Evolutionary conservation across 768 basidiomycete species (phyloP).

Genomic region (Leccinum uliginosum): DNA sequence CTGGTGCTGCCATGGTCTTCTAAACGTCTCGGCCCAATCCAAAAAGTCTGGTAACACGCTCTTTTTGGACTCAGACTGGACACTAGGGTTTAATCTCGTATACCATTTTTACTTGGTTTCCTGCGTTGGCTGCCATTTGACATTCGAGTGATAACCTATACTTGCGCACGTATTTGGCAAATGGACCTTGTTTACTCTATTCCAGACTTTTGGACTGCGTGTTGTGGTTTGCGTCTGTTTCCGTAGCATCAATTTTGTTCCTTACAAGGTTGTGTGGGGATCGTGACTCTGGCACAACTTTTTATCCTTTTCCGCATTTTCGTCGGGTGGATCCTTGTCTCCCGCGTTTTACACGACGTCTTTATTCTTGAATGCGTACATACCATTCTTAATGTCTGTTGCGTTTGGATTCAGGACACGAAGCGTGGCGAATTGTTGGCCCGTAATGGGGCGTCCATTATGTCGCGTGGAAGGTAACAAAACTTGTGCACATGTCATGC

Average conservation of each 20-base stretch:
- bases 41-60: neutral
- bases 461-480: neutral
- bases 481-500: neutral
- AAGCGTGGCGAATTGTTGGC: neutral
- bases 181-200: neutral
- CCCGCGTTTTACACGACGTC: constrained; percentile 2
- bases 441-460: too few species aligned
- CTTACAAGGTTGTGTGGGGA: neutral
- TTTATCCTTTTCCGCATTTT: neutral
- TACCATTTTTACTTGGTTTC: neutral
- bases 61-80: neutral
- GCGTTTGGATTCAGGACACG: neutral
- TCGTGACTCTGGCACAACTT: neutral
- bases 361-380: neutral
- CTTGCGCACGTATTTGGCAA: neutral
- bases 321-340: neutral
- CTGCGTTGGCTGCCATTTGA: neutral
- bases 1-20: constrained; percentile 46
- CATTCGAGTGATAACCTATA: neutral
- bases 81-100: neutral
- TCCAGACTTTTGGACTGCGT: neutral
- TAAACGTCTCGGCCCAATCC: constrained; percentile 26
- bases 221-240: constrained; percentile 7
- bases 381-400: neutral
- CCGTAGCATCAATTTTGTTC: constrained; percentile 1